A percentile compares a stretch with the other conserved stretches of the same genome.
phyloP scores from a whole-genome alignment of 2,329 filamentous ascomycete species.

The Fusarium incarnatum region DNA sequence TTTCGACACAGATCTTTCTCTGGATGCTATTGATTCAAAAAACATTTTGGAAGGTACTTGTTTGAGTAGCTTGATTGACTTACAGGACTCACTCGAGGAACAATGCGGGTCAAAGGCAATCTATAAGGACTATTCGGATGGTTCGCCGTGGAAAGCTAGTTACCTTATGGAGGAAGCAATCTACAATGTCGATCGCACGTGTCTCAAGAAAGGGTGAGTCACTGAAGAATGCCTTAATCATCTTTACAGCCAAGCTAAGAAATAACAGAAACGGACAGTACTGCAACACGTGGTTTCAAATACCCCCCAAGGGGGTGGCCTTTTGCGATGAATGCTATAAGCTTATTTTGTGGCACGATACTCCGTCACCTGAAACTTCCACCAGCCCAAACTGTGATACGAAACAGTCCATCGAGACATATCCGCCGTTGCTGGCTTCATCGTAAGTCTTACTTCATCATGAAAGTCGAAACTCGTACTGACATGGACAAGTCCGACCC shows the following conservation, averaged over 20 bases:
- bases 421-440: neutral
- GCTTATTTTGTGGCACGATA: neutral
- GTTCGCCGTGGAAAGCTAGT: too few relatives aligned
- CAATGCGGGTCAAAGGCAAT: neutral
- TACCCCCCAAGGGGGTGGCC: accelerated
- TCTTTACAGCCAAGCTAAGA: too few relatives aligned
- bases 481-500: neutral
- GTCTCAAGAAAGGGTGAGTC: neutral
- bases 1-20: neutral
- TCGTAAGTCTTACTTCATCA: neutral
- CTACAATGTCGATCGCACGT: accelerated
- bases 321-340: neutral
- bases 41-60: too few relatives aligned
- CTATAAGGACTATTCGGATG: neutral
- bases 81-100: neutral
- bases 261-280: too few relatives aligned
- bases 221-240: too few relatives aligned
- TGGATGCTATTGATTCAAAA: neutral
- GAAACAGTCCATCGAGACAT: neutral
- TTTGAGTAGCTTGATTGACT: accelerated
- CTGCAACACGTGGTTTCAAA: neutral
- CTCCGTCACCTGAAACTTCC: neutral
- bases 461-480: accelerated
- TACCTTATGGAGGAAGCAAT: neutral
- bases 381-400: neutral